Conservation (phyloP, 2,329 filamentous ascomycete genomes). For the Fusarium sp. region DNA sequence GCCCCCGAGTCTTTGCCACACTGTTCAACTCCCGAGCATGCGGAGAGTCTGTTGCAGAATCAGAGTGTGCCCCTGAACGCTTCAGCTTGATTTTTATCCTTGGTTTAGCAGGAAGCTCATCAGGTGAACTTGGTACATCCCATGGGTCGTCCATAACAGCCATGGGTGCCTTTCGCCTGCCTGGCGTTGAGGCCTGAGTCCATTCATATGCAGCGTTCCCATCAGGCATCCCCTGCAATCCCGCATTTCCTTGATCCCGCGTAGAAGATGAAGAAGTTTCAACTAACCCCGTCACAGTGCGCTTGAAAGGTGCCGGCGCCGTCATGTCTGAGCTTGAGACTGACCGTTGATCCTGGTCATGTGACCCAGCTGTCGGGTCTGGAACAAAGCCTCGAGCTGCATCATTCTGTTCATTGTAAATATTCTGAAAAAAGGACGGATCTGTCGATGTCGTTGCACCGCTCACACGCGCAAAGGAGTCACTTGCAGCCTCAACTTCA, state of each 20-base stretch:
- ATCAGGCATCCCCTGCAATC: conserved; percentile 17
- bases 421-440: conserved; percentile 58
- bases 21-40: neutral
- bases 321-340: conserved; percentile 44
- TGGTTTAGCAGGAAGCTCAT: conserved; percentile 24
- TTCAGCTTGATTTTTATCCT: conserved; percentile 35
- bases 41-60: neutral
- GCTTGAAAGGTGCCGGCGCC: conserved; percentile 44
- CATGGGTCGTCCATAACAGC: conserved; percentile 52
- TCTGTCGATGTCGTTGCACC: conserved; percentile 58
- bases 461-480: conserved; percentile 45
- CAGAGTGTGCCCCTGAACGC: conserved; percentile 11
- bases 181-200: conserved; percentile 51
- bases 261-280: conserved; percentile 45
- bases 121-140: conserved; percentile 60
- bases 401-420: conserved; percentile 60
- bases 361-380: conserved; percentile 14
- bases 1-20: neutral
- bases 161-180: conserved; percentile 40
- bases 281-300: conserved; percentile 43
- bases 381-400: conserved; percentile 42
- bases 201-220: conserved; percentile 40
- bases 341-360: conserved; percentile 16
- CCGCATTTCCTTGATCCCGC: conserved; percentile 45
- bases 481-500: conserved; percentile 18